phyloP scores from a whole-genome alignment of 148 eudicot species.

The Limonium bicolor region DNA sequence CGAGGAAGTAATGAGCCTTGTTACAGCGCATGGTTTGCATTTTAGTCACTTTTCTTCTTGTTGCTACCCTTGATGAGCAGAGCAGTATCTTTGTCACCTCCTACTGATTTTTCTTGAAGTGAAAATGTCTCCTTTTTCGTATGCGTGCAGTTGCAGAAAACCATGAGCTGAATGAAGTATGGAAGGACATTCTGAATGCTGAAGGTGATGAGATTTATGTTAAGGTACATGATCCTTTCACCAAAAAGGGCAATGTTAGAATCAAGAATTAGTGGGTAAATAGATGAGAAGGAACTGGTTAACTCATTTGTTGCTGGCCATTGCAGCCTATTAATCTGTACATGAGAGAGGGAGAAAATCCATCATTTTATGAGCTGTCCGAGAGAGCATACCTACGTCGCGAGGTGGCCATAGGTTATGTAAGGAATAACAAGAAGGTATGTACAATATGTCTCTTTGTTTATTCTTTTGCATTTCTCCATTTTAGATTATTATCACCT shows the following conservation, averaged over 20 bases:
- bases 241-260: neutral
- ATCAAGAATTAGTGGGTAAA: neutral
- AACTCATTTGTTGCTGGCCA: too few species aligned
- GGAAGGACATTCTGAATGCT: conserved; percentile 83
- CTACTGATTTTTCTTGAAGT: neutral
- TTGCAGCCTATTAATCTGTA: conserved; percentile 62
- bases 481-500: too few species aligned
- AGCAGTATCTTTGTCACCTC: neutral
- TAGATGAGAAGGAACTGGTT: neutral
- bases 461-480: too few species aligned
- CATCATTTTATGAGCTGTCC: conserved; percentile 63
- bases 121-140: neutral
- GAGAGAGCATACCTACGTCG: conserved; percentile 71
- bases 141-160: conserved; percentile 62
- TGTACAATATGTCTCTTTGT: neutral
- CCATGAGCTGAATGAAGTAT: conserved; percentile 62
- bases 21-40: conserved; percentile 70
- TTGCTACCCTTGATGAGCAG: too few species aligned
- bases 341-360: conserved; percentile 73
- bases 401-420: conserved; percentile 91
- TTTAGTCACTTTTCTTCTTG: neutral
- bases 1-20: conserved; percentile 97
- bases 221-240: conserved; percentile 34
- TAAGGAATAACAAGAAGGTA: conserved; percentile 69
- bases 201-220: conserved; percentile 90